Percentiles rank a stretch among this genome's conserved stretches.
Evolutionary conservation across 768 basidiomycete genomes (phyloP).

Genomic region (Lepiota venenata): DNA sequence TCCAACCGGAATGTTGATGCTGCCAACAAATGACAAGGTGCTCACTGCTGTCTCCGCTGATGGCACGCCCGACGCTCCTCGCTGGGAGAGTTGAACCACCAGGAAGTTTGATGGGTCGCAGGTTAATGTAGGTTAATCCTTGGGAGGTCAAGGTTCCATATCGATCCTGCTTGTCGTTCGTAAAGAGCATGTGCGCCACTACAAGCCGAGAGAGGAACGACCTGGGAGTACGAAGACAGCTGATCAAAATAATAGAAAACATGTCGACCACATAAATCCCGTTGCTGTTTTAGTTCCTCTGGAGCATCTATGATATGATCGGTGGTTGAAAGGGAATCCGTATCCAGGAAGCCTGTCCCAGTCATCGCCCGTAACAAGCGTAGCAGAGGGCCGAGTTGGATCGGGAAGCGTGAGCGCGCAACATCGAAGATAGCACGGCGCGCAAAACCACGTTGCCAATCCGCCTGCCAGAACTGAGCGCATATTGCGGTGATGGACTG

Average conservation of each 20-base stretch:
- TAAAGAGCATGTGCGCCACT: conserved; percentile 69
- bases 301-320: conserved; percentile 37
- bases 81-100: conserved; percentile 72
- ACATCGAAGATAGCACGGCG: conserved; percentile 84
- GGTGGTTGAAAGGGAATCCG: conserved; percentile 59
- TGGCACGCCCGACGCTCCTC: conserved; percentile 62
- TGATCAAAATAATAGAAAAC: conserved; percentile 76
- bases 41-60: conserved; percentile 71
- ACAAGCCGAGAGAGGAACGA: conserved; percentile 60
- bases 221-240: conserved; percentile 72
- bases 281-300: conserved; percentile 25
- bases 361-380: conserved; percentile 76
- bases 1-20: conserved; percentile 85
- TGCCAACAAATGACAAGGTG: conserved; percentile 76
- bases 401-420: conserved; percentile 78
- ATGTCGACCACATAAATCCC: conserved; percentile 58
- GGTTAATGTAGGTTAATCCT: conserved; percentile 60
- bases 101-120: conserved; percentile 66
- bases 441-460: conserved; percentile 62
- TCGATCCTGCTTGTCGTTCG: conserved; percentile 61
- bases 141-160: conserved; percentile 43
- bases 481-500: conserved; percentile 66
- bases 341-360: conserved; percentile 72
- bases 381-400: conserved; percentile 67
- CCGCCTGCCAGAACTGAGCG: conserved; percentile 78